Conservation (phyloP, 495 filamentous ascomycete genomes). For the Penicillium cosmopolitanum region DNA sequence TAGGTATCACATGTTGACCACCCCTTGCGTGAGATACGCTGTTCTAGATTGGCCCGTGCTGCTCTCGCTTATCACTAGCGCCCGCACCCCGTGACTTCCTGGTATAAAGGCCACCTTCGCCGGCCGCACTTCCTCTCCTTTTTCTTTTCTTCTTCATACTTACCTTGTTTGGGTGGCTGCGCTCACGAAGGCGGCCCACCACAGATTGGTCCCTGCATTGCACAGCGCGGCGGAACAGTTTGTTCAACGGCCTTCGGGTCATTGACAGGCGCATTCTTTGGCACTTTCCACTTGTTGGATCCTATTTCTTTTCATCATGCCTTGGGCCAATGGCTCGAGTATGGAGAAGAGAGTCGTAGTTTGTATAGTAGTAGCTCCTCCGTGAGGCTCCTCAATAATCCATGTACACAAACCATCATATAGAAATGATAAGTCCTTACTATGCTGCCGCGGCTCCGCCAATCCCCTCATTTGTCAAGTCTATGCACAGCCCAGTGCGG, state of each 20-base stretch:
- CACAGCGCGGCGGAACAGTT: slow-evolving; percentile 71
- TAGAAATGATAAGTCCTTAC: too few species aligned
- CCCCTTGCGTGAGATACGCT: too few species aligned
- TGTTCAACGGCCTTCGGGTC: slow-evolving; percentile 71
- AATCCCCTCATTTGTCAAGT: too few species aligned
- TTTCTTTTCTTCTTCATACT: slow-evolving; percentile 68
- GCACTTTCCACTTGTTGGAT: slow-evolving; percentile 50
- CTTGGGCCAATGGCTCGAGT: slow-evolving; percentile 45
- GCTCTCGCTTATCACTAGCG: slow-evolving; percentile 42
- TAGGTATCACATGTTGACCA: too few species aligned
- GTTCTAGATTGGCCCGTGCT: too few species aligned
- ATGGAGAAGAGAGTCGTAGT: slow-evolving; percentile 53
- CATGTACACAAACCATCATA: too few species aligned
- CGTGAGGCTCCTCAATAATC: too few species aligned
- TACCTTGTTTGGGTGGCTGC: slow-evolving; percentile 69
- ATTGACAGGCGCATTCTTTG: slow-evolving; percentile 77
- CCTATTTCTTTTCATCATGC: slow-evolving; percentile 61
- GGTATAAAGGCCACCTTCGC: slow-evolving; percentile 31
- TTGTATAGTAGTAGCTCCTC: background rate
- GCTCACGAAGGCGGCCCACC: slow-evolving; percentile 64
- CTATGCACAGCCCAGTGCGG: too few species aligned
- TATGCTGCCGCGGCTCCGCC: too few species aligned
- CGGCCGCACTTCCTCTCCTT: slow-evolving; percentile 33
- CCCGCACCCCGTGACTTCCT: background rate
- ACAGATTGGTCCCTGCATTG: slow-evolving; percentile 74